Evolutionary conservation across 768 basidiomycete species (phyloP).

Genomic region (Leccinum fibrillosum): DNA sequence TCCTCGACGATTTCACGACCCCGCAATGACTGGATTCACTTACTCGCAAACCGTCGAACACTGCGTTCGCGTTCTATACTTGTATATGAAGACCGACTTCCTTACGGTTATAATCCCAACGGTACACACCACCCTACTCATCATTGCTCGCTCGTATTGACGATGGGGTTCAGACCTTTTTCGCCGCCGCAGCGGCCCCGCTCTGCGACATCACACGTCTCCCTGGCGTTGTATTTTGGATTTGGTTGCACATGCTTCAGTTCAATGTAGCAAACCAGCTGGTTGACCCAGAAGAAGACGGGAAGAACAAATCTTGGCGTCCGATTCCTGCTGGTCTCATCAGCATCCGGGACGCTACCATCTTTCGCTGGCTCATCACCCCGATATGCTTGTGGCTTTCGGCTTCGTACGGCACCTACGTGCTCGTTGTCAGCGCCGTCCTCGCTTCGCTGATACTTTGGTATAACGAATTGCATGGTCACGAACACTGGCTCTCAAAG

Average conservation of each 20-base stretch:
- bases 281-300: constrained; percentile 40
- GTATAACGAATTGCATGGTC: constrained; percentile 37
- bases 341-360: constrained; percentile 32
- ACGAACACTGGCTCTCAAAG: constrained; percentile 32
- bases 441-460: constrained; percentile 26
- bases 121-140: constrained; percentile 6
- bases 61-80: constrained; percentile 17
- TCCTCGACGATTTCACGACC: constrained; percentile 20
- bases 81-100: constrained; percentile 26
- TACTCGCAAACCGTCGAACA: constrained; percentile 11
- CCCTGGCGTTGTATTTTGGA: constrained; percentile 38
- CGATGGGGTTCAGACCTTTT: constrained; percentile 29
- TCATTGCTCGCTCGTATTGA: neutral
- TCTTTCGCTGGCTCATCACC: constrained; percentile 36
- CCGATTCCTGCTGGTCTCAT: constrained; percentile 46
- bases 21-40: constrained; percentile 15
- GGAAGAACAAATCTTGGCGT: constrained; percentile 41
- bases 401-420: constrained; percentile 29
- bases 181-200: constrained; percentile 34
- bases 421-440: constrained; percentile 33
- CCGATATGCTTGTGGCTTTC: constrained; percentile 37
- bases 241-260: constrained; percentile 45
- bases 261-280: constrained; percentile 44
- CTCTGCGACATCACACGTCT: constrained; percentile 19
- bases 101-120: constrained; percentile 27